Base-by-base conservation (phyloP, 371 early-diverging fungal genomes). In the Phascolomyces articulosus region DNA sequence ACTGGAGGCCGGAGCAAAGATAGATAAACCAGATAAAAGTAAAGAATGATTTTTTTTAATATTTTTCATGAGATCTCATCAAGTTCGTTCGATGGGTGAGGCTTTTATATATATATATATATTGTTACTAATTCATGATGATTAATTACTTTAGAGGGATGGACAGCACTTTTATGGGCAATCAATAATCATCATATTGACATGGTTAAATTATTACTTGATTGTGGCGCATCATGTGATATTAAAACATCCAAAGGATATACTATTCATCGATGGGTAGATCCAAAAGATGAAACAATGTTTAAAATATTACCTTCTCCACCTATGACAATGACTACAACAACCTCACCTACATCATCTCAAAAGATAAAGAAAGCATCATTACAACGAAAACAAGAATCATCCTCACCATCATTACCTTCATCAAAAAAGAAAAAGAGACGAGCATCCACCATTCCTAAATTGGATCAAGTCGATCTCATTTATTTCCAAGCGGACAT, bases 101-200 rank as follows among this genome's bases (percentile, higher is more conserved):
- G n/a, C n/a, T n/a, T n/a, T n/a, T n/a, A n/a, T n/a, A n/a, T n/a
- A n/a, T n/a, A n/a, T n/a, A n/a, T n/a, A n/a, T n/a, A n/a, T n/a
- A n/a, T n/a, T n/a, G n/a, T n/a, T n/a, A n/a, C n/a, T n/a, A n/a
- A n/a, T n/a, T n/a, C n/a, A n/a, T n/a, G n/a, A n/a, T n/a, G n/a
- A n/a, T n/a, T n/a, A n/a, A n/a, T n/a, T n/a, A n/a, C n/a, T n/a
- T 69, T 28, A 88, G 92, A 85, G 63, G 97, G 97, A 20, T 97
- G 97, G 97, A 93, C 96, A 24, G 91, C 96, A 23, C 82, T 96
- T 41, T 85, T 95, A 78, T 97, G 97, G 97, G 95, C 95, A 3
- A 86, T 89, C 55, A 86, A 88, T 59, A 93, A 91, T 72, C 80
- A 88, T 56, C 88, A 93, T 73, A 78, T 80, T 27, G 74, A 75